Evolutionary conservation across 1,284 basidiomycete species (phyloP).

Genomic region (Cutaneotrichosporon sp.): DNA sequence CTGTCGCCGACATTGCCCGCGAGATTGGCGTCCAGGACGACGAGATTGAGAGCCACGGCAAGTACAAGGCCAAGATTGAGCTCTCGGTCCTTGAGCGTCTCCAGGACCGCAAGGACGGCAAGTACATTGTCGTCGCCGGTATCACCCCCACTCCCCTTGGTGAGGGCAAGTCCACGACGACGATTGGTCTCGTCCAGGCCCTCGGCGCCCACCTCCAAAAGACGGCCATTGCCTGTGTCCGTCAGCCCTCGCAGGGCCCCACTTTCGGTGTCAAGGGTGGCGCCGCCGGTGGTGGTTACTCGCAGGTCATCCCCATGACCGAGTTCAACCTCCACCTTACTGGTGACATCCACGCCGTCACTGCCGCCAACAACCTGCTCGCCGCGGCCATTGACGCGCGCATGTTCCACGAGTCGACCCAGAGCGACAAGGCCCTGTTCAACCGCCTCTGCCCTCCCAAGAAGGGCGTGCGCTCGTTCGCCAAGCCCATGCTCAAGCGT

Average conservation of each 20-base stretch:
- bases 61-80: slow-evolving; percentile 97
- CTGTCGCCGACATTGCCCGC: slow-evolving; percentile 74
- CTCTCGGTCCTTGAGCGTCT: slow-evolving; percentile 84
- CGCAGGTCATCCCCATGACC: slow-evolving; percentile 99
- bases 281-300: slow-evolving; percentile 97
- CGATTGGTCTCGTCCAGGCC: slow-evolving; percentile 95
- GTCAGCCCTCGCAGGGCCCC: slow-evolving; percentile 97
- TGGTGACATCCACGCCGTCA: slow-evolving; percentile 97
- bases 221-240: slow-evolving; percentile 92
- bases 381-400: slow-evolving; percentile 96
- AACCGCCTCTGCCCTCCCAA: slow-evolving; percentile 87
- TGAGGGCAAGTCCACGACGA: slow-evolving; percentile 98
- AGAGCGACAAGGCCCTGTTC: slow-evolving; percentile 93
- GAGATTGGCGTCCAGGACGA: slow-evolving; percentile 86
- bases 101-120: slow-evolving; percentile 83
- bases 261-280: slow-evolving; percentile 99
- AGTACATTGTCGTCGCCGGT: slow-evolving; percentile 95
- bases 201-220: slow-evolving; percentile 92
- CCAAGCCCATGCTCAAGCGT: slow-evolving; percentile 94
- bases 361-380: slow-evolving; percentile 95
- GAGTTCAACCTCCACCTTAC: slow-evolving; percentile 87
- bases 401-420: slow-evolving; percentile 97
- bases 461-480: slow-evolving; percentile 93
- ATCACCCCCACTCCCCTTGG: slow-evolving; percentile 98
- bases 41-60: slow-evolving; percentile 93